Percentiles rank a stretch among this genome's conserved stretches.
These are phyloP conservation scores for Zygosaccharomyces gambellarensis DNA, from an alignment of 805 yeast species.

Conservation along the genomic window DNA sequence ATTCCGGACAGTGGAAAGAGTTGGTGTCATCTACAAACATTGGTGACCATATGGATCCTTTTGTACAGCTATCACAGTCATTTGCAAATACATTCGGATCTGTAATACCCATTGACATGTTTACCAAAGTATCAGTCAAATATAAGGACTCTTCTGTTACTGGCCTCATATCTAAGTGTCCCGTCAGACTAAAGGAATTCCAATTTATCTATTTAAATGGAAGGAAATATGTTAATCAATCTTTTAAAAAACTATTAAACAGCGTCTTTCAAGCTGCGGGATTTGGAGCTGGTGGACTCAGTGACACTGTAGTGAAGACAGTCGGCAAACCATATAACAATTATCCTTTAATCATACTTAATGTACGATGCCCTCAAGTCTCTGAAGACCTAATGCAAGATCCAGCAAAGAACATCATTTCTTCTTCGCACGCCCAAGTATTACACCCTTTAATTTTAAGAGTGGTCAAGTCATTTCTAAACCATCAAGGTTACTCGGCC, in stretches of 20 bases:
- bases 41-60: not conserved
- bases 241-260: constrained; percentile 16
- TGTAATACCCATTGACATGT: constrained; percentile 13
- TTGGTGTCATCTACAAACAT: constrained; percentile 9
- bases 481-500: constrained; percentile 20
- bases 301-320: constrained; percentile 15
- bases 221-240: constrained; percentile 28
- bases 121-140: constrained; percentile 19
- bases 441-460: constrained; percentile 33
- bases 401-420: constrained; percentile 34
- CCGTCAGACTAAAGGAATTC: constrained; percentile 35
- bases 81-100: constrained; percentile 17
- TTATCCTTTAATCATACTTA: constrained; percentile 40
- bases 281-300: constrained; percentile 11
- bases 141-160: constrained; percentile 27
- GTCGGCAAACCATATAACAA: constrained; percentile 34
- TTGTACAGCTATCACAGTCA: constrained; percentile 5
- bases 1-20: not conserved
- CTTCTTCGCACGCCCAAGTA: constrained; percentile 25
- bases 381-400: constrained; percentile 40
- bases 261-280: constrained; percentile 20
- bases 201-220: constrained; percentile 48
- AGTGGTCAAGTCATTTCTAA: constrained; percentile 30
- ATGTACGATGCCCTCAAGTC: constrained; percentile 26
- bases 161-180: constrained; percentile 39